These are phyloP conservation scores for Amylostereum areolatum DNA, from an alignment of 1,284 basidiomycete genomes.

Conservation along the genomic window DNA sequence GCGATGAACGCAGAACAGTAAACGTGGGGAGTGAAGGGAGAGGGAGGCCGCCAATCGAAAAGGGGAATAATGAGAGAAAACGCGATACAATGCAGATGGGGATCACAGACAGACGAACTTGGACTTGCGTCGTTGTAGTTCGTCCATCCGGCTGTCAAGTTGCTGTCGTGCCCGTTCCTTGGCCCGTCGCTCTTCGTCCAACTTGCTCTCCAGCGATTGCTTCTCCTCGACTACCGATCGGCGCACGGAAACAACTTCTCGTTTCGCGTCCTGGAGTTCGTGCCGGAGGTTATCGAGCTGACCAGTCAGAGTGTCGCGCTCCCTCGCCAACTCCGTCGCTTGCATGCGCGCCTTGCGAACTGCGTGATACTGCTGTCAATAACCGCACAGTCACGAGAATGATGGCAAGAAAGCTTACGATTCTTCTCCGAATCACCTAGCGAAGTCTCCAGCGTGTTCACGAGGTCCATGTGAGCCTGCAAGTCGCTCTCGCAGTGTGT, in stretches of 20 bases:
- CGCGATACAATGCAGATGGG: too few relatives aligned
- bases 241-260: conserved; percentile 72
- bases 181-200: conserved; percentile 77
- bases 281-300: conserved; percentile 62
- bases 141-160: conserved; percentile 80
- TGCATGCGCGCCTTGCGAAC: conserved; percentile 89
- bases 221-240: conserved; percentile 80
- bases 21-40: too few relatives aligned
- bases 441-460: conserved; percentile 75
- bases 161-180: conserved; percentile 81
- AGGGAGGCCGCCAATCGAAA: too few relatives aligned
- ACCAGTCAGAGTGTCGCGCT: conserved; percentile 66
- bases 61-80: too few relatives aligned
- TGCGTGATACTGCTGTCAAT: conserved; percentile 23
- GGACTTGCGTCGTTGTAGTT: conserved; percentile 74
- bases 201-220: conserved; percentile 70
- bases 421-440: conserved; percentile 88
- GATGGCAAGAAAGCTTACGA: conserved; percentile 43
- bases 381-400: conserved; percentile 9
- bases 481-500: conserved; percentile 87
- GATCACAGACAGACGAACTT: conserved; percentile 76
- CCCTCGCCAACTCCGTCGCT: conserved; percentile 78
- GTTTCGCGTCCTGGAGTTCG: conserved; percentile 70
- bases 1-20: too few relatives aligned
- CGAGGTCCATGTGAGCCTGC: conserved; percentile 88